These are phyloP conservation scores for Ambrosia trifida DNA, from an alignment of 129 eudicot genomes.

Conservation along the genomic window DNA sequence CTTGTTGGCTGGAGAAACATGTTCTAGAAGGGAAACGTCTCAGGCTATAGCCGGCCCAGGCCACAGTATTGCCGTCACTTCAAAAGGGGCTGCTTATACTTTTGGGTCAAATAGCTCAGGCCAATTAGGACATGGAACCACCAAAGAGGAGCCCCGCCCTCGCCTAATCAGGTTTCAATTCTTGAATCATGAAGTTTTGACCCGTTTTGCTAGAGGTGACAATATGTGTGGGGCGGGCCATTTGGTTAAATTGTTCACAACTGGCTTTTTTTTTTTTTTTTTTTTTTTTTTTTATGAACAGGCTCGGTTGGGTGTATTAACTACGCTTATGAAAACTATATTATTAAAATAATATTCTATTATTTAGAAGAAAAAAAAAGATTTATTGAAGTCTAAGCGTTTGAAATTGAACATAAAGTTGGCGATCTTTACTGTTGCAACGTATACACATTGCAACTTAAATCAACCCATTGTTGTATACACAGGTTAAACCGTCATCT, in stretches of 20 bases:
- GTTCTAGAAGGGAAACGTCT: constrained; percentile 83
- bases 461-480: background rate
- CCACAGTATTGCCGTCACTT: constrained; percentile 90
- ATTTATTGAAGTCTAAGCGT: background rate
- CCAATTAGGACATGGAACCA: constrained; percentile 88
- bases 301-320: background rate
- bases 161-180: constrained; percentile 61
- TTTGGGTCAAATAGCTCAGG: constrained; percentile 92
- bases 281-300: background rate
- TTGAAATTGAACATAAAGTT: background rate
- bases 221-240: background rate
- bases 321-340: background rate
- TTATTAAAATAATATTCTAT: background rate
- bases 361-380: background rate
- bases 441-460: background rate
- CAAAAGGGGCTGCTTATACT: constrained; percentile 74
- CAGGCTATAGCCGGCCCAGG: constrained; percentile 99
- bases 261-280: constrained; percentile 1
- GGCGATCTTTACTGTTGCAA: background rate
- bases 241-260: background rate
- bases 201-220: constrained; percentile 1
- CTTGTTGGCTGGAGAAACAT: constrained; percentile 90
- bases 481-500: background rate
- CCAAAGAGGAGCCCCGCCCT: constrained; percentile 71
- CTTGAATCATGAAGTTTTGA: constrained; percentile 1